These are phyloP conservation scores for Gynochthodes officinalis DNA, from an alignment of 257 asterid genomes.

Conservation along the genomic window DNA sequence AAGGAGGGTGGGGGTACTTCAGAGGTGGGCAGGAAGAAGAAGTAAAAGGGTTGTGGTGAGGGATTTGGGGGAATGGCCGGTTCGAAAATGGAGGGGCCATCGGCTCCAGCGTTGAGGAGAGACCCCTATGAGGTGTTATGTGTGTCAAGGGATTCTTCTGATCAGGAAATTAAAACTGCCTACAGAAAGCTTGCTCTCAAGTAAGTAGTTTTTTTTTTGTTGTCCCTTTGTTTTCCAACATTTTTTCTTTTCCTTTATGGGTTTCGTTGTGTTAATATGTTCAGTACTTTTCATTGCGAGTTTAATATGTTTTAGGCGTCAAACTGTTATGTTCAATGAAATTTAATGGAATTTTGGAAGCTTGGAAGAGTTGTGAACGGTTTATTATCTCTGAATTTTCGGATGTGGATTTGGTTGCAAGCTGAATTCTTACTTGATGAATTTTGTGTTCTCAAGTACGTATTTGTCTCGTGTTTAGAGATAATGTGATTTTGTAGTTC, in stretches of 20 bases:
- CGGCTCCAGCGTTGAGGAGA: conserved; percentile 67
- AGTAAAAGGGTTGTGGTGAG: conserved; percentile 19
- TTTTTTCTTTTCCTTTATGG: not conserved
- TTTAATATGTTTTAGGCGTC: not conserved
- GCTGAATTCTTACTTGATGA: not conserved
- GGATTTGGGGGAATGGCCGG: conserved; percentile 41
- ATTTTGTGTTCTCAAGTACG: not conserved
- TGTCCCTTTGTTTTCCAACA: not conserved
- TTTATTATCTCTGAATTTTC: conserved; percentile 7
- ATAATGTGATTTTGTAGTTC: not conserved
- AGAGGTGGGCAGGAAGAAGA: not conserved
- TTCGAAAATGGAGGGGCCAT: conserved; percentile 70
- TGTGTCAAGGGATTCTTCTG: conserved; percentile 84
- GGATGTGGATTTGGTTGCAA: not conserved
- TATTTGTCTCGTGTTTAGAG: not conserved
- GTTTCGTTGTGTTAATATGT: not conserved
- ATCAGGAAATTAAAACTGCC: conserved; percentile 96
- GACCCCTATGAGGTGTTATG: conserved; percentile 95
- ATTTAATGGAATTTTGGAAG: not conserved
- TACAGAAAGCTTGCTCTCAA: conserved; percentile 97
- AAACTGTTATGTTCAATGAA: not conserved
- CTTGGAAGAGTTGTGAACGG: not conserved
- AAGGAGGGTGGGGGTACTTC: not conserved
- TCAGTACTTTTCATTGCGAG: not conserved
- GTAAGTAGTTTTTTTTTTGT: conserved; percentile 37